Evolutionary conservation across 192 early-diverging fungal species (phyloP), one percentile per base, ranked within the genome.

Genomic region (Coemansia sp.): DNA sequence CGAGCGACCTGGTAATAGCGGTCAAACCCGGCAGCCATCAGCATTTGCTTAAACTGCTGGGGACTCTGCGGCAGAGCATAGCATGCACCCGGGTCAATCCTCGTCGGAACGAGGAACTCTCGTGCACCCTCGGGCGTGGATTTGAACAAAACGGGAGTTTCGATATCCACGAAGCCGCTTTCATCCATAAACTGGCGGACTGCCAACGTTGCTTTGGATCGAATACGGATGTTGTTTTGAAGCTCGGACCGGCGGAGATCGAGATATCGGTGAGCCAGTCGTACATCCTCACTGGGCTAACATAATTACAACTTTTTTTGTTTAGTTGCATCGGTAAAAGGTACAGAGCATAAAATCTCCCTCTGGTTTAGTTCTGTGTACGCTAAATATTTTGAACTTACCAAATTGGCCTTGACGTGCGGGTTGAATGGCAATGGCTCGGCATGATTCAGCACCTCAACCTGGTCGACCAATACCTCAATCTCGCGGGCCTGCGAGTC

Each of bases 91-190:
- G 67, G 60, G 31, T 47, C 64, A 28, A 81, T 77, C 30, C 92
- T 77, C 7, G 94, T 97, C 5, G 94, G 94, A 1, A 97, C 94
- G n/a, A 97, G 77, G 61, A 92, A 97, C 71, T 97, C 94, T 10
- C 94, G 76, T 3, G 94, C 92, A 12, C 94, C 94, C 64, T 97
- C 94, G 21, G 94, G 92, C 10, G 94, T 94, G 14, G 89, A 91
- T 61, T 94, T 94, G 78, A 94, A 94, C 30, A 97, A 80, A 45
- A 84, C 80, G 9, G 94, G 94, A 7, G 94, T 97, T 63, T 97
- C 94, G n/a, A 97, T 89, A 53, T 97, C 94, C 6, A 87, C 71
- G 78, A 97, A 94, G 10, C 80, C 87, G 45, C 23, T 74, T 18
- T 84, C 71, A 6, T 83, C 47, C 22, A 97, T 84, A 55, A 86